Conservation (phyloP, 2,329 filamentous ascomycete species). For the Xylariaceae sp. region DNA sequence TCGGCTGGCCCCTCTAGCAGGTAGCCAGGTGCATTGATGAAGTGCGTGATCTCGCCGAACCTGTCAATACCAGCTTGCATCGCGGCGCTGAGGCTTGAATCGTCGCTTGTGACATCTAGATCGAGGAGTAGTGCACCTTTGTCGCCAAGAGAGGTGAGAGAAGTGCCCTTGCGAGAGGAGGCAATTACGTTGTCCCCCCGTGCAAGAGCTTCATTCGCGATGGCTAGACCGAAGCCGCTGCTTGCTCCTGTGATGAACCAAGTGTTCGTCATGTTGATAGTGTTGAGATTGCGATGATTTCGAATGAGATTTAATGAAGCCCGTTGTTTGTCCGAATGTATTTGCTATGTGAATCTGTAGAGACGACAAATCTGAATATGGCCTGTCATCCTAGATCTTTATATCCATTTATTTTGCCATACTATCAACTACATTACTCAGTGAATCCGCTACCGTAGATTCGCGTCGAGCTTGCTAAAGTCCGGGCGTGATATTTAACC, state of each 20-base stretch:
- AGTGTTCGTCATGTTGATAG: constrained; percentile 26
- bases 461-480: no score
- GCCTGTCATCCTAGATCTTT: no score
- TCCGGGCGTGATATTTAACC: no score
- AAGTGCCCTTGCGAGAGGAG: constrained; percentile 40
- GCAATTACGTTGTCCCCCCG: constrained; percentile 49
- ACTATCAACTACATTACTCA: no score
- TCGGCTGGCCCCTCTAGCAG: constrained; percentile 41
- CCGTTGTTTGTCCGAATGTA: no score
- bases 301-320: no score
- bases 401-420: no score
- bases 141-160: constrained; percentile 38
- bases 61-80: constrained; percentile 32
- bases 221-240: constrained; percentile 46
- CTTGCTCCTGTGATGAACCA: constrained; percentile 54
- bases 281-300: no score
- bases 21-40: constrained; percentile 46
- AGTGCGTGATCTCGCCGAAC: constrained; percentile 41
- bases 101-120: constrained; percentile 44
- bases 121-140: constrained; percentile 40
- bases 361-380: no score
- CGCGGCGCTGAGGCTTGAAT: constrained; percentile 32
- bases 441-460: no score
- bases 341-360: no score
- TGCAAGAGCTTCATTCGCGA: constrained; percentile 40